Base-by-base conservation (phyloP, 2,329 filamentous ascomycete genomes). In the Colletotrichum incanum region DNA sequence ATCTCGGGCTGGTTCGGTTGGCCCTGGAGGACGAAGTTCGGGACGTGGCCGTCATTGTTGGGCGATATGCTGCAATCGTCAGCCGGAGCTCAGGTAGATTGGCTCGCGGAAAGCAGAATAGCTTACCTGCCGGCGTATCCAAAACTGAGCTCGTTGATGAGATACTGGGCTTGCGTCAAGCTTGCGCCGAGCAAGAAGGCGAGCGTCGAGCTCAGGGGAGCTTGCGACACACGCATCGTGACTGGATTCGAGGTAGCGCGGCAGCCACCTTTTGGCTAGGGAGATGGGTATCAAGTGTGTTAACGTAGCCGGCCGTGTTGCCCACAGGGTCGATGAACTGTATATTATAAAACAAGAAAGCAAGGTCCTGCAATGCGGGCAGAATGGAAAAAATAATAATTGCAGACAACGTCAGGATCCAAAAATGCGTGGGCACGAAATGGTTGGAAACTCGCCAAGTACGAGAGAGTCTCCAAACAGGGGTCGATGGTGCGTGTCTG, bases 121-220 rank as follows among this genome's bases (percentile, higher is more conserved):
- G 76, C 82, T 54, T 84, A 93, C 91, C 86, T 89, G 76, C 87
- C 86, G 73, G 89, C 88, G 78, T 93, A 89, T 47, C 94, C 94
- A 80, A 97, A 97, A 80, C 93, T 95, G 60, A 94, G 87, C 78
- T 91, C 90, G 75, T 91, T 92, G 78, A 94, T 88, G 65, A 94
- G 85, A 76, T 89, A 91, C 78, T 93, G 90, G 45, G 92, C 92
- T 65, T 88, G 86, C 45, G 88, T 87, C 65, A 89, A 76, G 77
- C 84, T 79, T 68, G 84, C 83, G 74, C 82, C 83, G 73, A 89
- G 80, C 75, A 85, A 80, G 66, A 84, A 78, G 73, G 82, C 81
- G 74, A 86, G 76, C 66, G 82, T 76, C 67, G 82, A 79, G 58
- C 73, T 63, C 73, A 70, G 63, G n/a, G 71, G 66, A 73, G 73